A percentile compares a stretch with the other conserved stretches of the same genome.
phyloP scores from a whole-genome alignment of 2,329 filamentous ascomycete genomes.

The Cercospora canescens region DNA sequence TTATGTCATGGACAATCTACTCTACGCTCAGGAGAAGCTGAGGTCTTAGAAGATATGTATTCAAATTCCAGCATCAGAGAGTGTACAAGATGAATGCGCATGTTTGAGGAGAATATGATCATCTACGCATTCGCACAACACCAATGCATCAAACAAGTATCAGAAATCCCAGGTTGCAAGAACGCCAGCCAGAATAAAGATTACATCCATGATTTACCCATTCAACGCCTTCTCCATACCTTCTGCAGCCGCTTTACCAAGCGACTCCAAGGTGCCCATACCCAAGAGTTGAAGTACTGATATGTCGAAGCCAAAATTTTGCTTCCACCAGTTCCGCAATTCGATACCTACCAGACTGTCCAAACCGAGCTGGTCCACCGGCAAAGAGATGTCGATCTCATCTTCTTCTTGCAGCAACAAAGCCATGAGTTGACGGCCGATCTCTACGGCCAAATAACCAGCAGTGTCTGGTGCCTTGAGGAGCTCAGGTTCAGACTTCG shows the following conservation, averaged over 20 bases:
- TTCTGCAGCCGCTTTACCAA: not conserved
- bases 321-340: not conserved
- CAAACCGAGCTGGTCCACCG: not conserved
- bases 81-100: too few relatives aligned
- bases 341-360: not conserved
- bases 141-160: not conserved
- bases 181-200: not conserved
- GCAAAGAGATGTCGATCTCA: not conserved
- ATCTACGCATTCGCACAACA: not conserved
- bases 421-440: not conserved
- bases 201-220: not conserved
- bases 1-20: too few relatives aligned
- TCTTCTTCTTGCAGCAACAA: not conserved
- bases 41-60: too few relatives aligned
- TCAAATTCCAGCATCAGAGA: too few relatives aligned
- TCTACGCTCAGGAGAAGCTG: too few relatives aligned
- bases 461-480: not conserved
- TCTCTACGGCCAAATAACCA: not conserved
- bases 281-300: constrained; percentile 5
- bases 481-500: not conserved
- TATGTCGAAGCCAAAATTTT: constrained; percentile 2
- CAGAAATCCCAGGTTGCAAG: not conserved
- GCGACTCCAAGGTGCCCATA: constrained; percentile 5
- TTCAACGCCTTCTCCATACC: not conserved
- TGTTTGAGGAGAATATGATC: too few relatives aligned